phyloP scores from a whole-genome alignment of 75 land plant genomes.

The Pinus taeda region DNA sequence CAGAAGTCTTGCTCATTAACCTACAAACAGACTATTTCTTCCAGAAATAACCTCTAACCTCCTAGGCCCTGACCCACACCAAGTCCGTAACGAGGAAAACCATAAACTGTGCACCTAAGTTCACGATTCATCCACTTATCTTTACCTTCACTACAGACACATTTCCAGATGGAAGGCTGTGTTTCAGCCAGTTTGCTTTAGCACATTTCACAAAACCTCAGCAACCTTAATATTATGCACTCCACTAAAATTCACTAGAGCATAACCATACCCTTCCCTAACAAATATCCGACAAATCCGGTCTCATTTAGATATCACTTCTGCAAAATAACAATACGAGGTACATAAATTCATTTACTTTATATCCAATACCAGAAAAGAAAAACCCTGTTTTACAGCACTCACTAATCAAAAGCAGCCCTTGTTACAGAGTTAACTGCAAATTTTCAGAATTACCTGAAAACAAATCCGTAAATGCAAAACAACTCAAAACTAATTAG shows the following conservation, averaged over 20 bases:
- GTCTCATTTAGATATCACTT: not conserved
- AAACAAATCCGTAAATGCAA: not conserved
- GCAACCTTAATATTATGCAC: not conserved
- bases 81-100: constrained; percentile 29
- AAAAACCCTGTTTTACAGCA: not conserved
- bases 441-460: not conserved
- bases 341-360: not conserved
- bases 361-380: not conserved
- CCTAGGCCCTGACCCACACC: constrained; percentile 34
- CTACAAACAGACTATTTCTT: not conserved
- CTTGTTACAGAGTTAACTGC: not conserved
- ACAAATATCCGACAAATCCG: not conserved
- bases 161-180: not conserved
- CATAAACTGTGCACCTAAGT: constrained; percentile 20
- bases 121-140: constrained; percentile 27
- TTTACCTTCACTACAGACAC: not conserved
- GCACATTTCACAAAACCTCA: not conserved
- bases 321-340: not conserved
- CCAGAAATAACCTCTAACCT: constrained; percentile 13
- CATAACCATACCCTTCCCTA: not conserved
- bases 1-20: not conserved
- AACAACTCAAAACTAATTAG: not conserved
- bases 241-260: not conserved
- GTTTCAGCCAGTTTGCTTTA: not conserved
- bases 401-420: not conserved